phyloP scores from a whole-genome alignment of 139 green algal genomes.

The Zygnema cylindricum region DNA sequence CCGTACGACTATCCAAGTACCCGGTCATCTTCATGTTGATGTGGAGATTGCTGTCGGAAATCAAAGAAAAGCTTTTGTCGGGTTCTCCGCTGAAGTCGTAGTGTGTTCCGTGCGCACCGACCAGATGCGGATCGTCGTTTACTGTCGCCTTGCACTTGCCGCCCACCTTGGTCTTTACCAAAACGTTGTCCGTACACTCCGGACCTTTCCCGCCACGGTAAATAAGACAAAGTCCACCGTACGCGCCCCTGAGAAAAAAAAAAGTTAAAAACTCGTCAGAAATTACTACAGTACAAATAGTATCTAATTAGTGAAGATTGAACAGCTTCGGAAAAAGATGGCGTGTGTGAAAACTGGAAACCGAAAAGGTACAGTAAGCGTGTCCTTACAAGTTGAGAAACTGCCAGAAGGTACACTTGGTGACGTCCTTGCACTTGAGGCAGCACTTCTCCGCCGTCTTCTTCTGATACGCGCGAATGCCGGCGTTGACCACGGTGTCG shows the following conservation, averaged over 20 bases:
- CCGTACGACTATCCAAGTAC: conserved; percentile 1
- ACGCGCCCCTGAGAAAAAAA: neutral
- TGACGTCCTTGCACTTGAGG: conserved; percentile 23
- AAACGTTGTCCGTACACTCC: neutral
- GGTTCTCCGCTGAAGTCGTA: conserved; percentile 12
- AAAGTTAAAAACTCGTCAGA: no score
- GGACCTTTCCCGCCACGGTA: conserved; percentile 30
- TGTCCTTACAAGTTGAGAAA: neutral
- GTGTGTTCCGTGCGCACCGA: conserved; percentile 24
- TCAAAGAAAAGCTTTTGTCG: conserved; percentile 15
- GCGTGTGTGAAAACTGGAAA: no score
- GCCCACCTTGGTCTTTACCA: conserved; percentile 26
- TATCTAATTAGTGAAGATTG: no score
- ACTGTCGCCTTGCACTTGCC: conserved; percentile 35
- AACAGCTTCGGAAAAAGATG: no score
- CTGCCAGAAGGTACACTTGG: conserved; percentile 1
- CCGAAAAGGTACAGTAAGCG: no score
- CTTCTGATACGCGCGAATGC: neutral
- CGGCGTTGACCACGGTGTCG: neutral
- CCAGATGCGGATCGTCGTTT: conserved; percentile 31
- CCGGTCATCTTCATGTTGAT: conserved; percentile 27
- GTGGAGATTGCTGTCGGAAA: conserved; percentile 7
- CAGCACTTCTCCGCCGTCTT: conserved; percentile 17
- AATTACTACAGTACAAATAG: no score
- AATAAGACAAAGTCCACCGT: neutral